These are phyloP conservation scores for Aquilaria sinensis DNA, from an alignment of 345 rosid genomes.

Conservation along the genomic window DNA sequence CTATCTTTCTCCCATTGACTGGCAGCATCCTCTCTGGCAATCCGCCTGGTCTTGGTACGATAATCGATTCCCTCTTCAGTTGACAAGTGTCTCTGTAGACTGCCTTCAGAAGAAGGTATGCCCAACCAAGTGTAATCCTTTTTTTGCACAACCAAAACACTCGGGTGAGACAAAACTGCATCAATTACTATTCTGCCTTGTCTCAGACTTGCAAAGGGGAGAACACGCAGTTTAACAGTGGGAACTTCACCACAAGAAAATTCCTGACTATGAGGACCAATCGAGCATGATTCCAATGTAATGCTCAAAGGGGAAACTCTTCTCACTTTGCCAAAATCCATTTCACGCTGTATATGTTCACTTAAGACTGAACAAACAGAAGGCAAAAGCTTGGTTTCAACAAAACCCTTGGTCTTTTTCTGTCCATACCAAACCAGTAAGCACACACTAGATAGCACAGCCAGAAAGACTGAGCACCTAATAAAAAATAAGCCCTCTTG, in stretches of 20 bases:
- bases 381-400: slow-evolving; percentile 81
- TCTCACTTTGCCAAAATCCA: slow-evolving; percentile 76
- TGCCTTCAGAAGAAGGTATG: slow-evolving; percentile 57
- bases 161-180: slow-evolving; percentile 73
- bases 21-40: slow-evolving; percentile 70
- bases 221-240: slow-evolving; percentile 66
- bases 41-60: slow-evolving; percentile 78
- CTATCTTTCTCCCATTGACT: slow-evolving; percentile 47
- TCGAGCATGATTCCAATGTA: slow-evolving; percentile 71
- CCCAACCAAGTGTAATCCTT: slow-evolving; percentile 94
- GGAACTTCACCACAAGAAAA: slow-evolving; percentile 93
- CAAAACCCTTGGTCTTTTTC: slow-evolving; percentile 54
- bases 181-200: slow-evolving; percentile 86
- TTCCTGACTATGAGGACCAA: slow-evolving; percentile 75
- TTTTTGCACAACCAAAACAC: slow-evolving; percentile 67
- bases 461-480: slow-evolving; percentile 66
- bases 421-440: slow-evolving; percentile 91
- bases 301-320: slow-evolving; percentile 79
- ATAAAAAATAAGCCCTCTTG: slow-evolving; percentile 71
- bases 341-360: slow-evolving; percentile 71
- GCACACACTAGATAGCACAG: slow-evolving; percentile 79
- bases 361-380: slow-evolving; percentile 74
- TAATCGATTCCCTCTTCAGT: slow-evolving; percentile 91
- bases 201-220: slow-evolving; percentile 86
- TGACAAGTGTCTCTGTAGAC: slow-evolving; percentile 52